Conservation (phyloP, 495 filamentous ascomycete species). For the Penicillium pulvis region DNA sequence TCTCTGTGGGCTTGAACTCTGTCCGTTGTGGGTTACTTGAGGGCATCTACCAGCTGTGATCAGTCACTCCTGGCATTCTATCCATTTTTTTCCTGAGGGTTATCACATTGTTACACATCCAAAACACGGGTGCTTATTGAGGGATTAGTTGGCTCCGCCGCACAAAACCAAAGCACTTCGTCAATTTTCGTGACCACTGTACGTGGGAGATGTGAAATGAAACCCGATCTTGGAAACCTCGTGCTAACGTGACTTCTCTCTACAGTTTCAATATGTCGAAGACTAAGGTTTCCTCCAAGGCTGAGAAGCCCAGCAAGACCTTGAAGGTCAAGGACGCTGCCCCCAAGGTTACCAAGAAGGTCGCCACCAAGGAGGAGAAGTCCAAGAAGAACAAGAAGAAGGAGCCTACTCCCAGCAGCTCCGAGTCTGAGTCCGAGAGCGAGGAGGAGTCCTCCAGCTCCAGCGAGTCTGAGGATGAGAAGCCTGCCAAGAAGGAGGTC, state of each 20-base stretch:
- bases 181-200: constrained; percentile 19
- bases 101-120: constrained; percentile 34
- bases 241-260: constrained; percentile 28
- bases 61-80: constrained; percentile 35
- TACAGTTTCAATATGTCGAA: constrained; percentile 53
- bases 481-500: constrained; percentile 33
- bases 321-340: constrained; percentile 57
- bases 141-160: constrained; percentile 47
- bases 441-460: constrained; percentile 31
- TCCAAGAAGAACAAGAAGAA: constrained; percentile 19
- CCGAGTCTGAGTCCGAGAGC: constrained; percentile 37
- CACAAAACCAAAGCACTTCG: constrained; percentile 32
- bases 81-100: constrained; percentile 33
- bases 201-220: constrained; percentile 25
- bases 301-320: constrained; percentile 50
- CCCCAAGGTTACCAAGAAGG: constrained; percentile 33
- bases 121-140: constrained; percentile 40
- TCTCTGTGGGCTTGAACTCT: constrained; percentile 52
- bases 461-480: constrained; percentile 44
- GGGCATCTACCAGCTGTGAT: constrained; percentile 43
- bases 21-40: constrained; percentile 52
- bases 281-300: constrained; percentile 50
- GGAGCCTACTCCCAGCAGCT: constrained; percentile 35
- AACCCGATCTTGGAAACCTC: constrained; percentile 31
- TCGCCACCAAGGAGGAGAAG: constrained; percentile 43